Base-by-base conservation (phyloP, 2,329 filamentous ascomycete genomes). In the Penicillium sp. region DNA sequence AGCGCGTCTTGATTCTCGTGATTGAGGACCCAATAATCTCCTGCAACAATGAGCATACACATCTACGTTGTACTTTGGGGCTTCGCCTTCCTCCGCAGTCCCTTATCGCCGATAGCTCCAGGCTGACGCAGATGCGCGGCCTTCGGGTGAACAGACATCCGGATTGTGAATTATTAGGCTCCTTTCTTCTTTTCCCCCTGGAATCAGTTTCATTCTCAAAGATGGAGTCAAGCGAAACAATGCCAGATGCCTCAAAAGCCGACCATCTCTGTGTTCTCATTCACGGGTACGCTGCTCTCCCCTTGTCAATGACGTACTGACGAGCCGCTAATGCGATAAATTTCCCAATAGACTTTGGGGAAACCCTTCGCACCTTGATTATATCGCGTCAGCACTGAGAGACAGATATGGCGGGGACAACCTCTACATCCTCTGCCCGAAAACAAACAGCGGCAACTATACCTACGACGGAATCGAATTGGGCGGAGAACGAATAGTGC, bases 381-480 rank as follows among this genome's bases (percentile, higher is more conserved):
- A 76, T 55, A 65, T 83, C 31, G 74, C 72, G 26, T 69, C 72
- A 2, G 71, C 76, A 3, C 66, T 84, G 8, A 71, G 71, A 48
- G 71, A 77, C 19, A 69, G 72, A 52, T 71, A 78, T 55, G 61
- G 70, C 5, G 71, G 75, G 43, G 73, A 78, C 40, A 61, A 69
- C 37, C 64, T 83, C n/a, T 72, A 81, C 53, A 72, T 83, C 35
- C 70, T 83, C 12, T 71, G 76, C 6, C 72, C 75, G 7, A 77
- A 77, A 61, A 72, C 74, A 54, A 83, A 83, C 54, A 68, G 75
- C 28, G 77, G 80, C 33, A 77, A 70, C 54, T 77, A 77, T 60
- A 83, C 80, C 9, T 83, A 83, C 62, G 80, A 83, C 66, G 80
- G 83, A 55, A 80, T 86, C 57, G 83, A 87, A 57, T 69, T 83